A percentile compares a stretch with the other conserved stretches of the same genome.
phyloP scores from a whole-genome alignment of 2,329 filamentous ascomycete species.

The Fusarium stilboides region DNA sequence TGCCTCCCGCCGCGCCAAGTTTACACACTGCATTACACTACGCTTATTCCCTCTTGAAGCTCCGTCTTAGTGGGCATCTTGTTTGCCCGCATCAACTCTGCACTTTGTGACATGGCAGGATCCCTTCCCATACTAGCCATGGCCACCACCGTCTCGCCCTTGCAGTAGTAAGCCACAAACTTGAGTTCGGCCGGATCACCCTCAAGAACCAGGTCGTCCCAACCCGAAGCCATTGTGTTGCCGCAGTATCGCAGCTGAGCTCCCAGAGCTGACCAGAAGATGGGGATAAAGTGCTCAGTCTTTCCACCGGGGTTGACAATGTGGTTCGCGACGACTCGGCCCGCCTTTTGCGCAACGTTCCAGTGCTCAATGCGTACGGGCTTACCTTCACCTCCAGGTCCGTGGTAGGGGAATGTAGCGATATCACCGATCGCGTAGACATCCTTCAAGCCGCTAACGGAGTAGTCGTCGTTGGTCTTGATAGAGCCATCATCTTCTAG shows the following conservation, averaged over 20 bases:
- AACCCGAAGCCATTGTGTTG: conserved; percentile 80
- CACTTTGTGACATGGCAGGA: conserved; percentile 85
- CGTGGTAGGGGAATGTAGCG: conserved; percentile 93
- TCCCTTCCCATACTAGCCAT: conserved; percentile 93
- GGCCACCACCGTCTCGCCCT: conserved; percentile 88
- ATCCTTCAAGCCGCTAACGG: conserved; percentile 81
- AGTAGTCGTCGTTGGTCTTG: conserved; percentile 83
- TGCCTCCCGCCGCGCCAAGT: conserved; percentile 52
- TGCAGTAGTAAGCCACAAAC: conserved; percentile 91
- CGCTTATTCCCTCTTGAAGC: conserved; percentile 74
- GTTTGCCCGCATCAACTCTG: conserved; percentile 85
- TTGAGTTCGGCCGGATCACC: conserved; percentile 83
- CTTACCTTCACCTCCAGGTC: conserved; percentile 83
- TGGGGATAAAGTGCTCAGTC: conserved; percentile 84
- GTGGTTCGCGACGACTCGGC: conserved; percentile 82
- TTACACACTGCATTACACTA: conserved; percentile 54
- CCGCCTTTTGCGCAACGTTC: conserved; percentile 97
- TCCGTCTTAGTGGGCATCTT: conserved; percentile 89
- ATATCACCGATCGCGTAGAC: conserved; percentile 97
- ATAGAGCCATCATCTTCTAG: conserved; percentile 91
- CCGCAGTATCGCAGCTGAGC: conserved; percentile 94
- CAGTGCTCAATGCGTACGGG: conserved; percentile 94
- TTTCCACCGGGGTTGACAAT: conserved; percentile 77
- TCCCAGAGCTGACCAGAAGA: conserved; percentile 97
- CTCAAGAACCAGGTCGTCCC: conserved; percentile 86